These are phyloP conservation scores for Chrysochromulina tobinii DNA, from an alignment of 78 protist species.

Conservation along the genomic window DNA sequence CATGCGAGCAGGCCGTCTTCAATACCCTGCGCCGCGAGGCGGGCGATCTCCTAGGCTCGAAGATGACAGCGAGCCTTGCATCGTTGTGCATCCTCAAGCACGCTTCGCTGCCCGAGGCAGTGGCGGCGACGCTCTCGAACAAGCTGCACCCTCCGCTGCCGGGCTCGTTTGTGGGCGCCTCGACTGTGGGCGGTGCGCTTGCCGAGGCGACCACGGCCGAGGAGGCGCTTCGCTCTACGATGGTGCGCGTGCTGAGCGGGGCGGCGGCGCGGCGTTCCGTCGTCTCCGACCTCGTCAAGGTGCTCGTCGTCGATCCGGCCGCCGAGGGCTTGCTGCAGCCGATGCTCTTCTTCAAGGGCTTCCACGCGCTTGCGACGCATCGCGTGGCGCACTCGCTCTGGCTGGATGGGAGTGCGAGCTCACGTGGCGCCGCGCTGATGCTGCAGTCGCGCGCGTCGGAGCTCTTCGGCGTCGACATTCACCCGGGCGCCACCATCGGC, in stretches of 20 bases:
- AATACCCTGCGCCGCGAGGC: background rate
- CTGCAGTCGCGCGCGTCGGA: background rate
- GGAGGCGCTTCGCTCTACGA: background rate
- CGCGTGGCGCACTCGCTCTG: slow-evolving; percentile 27
- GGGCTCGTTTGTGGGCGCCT: no score
- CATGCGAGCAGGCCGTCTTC: background rate
- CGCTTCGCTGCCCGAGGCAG: background rate
- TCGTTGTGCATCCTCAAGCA: background rate
- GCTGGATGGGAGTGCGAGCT: background rate
- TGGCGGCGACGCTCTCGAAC: background rate
- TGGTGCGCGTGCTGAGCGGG: background rate
- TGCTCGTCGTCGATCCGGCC: background rate
- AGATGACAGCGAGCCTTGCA: background rate
- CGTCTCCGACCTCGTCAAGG: background rate
- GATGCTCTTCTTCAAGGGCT: slow-evolving; percentile 36
- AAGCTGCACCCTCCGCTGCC: background rate
- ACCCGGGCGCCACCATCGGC: slow-evolving; percentile 69
- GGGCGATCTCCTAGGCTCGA: background rate
- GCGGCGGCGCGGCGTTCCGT: background rate
- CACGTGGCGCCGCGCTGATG: background rate
- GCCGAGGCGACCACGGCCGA: background rate
- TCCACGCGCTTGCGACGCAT: background rate
- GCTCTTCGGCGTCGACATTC: slow-evolving; percentile 58
- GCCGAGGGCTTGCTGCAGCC: background rate
- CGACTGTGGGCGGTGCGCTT: background rate